Base-by-base conservation (phyloP, 805 yeast genomes). In the Saccharomycopsis selenospora region DNA sequence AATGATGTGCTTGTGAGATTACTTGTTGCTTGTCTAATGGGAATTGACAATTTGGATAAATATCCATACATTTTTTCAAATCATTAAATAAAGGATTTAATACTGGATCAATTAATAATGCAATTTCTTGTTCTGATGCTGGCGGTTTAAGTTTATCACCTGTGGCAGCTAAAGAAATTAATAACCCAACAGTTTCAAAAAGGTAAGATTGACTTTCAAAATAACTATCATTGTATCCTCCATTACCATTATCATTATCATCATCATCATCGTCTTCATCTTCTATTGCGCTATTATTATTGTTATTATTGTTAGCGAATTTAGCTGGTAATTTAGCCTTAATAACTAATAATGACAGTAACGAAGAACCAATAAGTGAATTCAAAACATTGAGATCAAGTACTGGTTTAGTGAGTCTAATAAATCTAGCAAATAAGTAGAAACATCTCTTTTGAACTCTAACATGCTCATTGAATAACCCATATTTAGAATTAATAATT, bases 391-490 rank as follows among this genome's bases (percentile, higher is more conserved):
- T 64, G 42, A 70, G 74, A 26, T 80, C 74, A 36, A 80, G 66
- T 43, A 75, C 67, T 30, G 89, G 88, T 59, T 80, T 83, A 1
- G 91, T 82, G 42, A 83, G 69, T 61, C 84, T 87, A 52, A 89
- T 73, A 59, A 90, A 85, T 62, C 95, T 76, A 59, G 82, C 82
- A 57, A 91, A 87, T 54, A 90, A 69, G 62, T 87, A 91, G 96
- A 98, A 93, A 38, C 95, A 75, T 62, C 97, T 80, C 48, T 79
- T 72, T 58, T 89, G 80, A 3, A 90, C 96, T 53, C 79, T 83
- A 50, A 76, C 83, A 55, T 75, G 72, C 3, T 73, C 70, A 65
- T 83, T 87, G 63, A 87, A 89, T 53, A 91, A 76, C 13, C 97
- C 98, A 56, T 82, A 74, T 29, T 80, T 80, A 14, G 93, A 79